A percentile compares a stretch with the other conserved stretches of the same genome.
phyloP scores from a whole-genome alignment of 192 early-diverging fungal genomes.

The Entomortierella lignicola region DNA sequence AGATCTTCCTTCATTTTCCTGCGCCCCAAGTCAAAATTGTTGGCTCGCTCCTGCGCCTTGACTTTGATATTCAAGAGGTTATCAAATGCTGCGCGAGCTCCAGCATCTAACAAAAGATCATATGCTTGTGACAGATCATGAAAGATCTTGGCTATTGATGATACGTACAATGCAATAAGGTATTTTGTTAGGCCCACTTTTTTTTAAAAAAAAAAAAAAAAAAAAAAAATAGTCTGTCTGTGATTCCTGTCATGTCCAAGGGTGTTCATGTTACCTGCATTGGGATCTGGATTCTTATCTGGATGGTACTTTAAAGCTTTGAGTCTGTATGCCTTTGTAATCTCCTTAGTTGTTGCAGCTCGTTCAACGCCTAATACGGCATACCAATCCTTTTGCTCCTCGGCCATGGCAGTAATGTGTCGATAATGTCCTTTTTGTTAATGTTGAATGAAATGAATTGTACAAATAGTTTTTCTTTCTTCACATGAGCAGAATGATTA shows the following conservation, averaged over 20 bases:
- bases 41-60: slow-evolving; percentile 56
- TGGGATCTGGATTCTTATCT: slow-evolving; percentile 82
- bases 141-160: slow-evolving; percentile 56
- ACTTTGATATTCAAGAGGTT: slow-evolving; percentile 56
- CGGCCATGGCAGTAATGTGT: slow-evolving; percentile 49
- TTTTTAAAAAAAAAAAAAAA: no score
- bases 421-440: not conserved
- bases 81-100: slow-evolving; percentile 58
- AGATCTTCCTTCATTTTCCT: slow-evolving; percentile 60
- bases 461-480: no score
- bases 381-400: slow-evolving; percentile 62
- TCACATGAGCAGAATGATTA: no score
- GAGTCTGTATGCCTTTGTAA: slow-evolving; percentile 61
- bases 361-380: slow-evolving; percentile 59
- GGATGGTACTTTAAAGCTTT: slow-evolving; percentile 88
- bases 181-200: no score
- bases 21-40: slow-evolving; percentile 59
- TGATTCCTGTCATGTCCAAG: no score
- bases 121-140: slow-evolving; percentile 58
- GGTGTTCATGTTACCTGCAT: slow-evolving; percentile 62
- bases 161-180: no score
- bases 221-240: no score
- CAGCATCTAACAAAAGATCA: slow-evolving; percentile 57
- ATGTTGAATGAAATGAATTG: not conserved
- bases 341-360: slow-evolving; percentile 54